Evolutionary conservation across 1,139 yeast species (phyloP), one percentile per base, ranked within the genome.

Genomic region (Yamadazyma triangularis): DNA sequence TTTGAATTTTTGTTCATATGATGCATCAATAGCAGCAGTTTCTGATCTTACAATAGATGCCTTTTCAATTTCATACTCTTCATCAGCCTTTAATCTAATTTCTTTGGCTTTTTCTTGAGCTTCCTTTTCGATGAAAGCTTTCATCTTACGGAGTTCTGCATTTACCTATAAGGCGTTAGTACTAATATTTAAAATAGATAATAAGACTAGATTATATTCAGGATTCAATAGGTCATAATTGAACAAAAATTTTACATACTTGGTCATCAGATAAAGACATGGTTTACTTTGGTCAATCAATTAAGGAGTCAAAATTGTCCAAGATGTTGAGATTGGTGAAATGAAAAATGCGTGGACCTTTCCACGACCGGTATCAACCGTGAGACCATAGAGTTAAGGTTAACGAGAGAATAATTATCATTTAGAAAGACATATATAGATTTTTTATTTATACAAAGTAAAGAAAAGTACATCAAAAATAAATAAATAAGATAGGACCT

Each of bases 61-160:
- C 70, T 91, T 93, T 61, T 91, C 98, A 52, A 91, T 88, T 62
- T 93, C 97, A 58, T 91, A 93, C 64, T 93, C 99, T 63, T 93
- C 98, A 57, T 93, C 95, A 25, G 97, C 96, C 71, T 91, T 93
- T 53, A 91, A 73, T 58, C 74, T 81, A 53, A 93, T 88, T 62
- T 93, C 99, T 62, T 85, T 86, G 43, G 98, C 96, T 70, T 93
- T 93, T 63, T 93, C 99, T 52, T 89, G 94, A 23, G 98, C 98
- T 69, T 93, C 99, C 76, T 89, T 89, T 68, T 83, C 86, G 73
- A 93, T 93, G 79, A 91, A 93, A 58, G 94, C 91, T 59, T 91
- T 95, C 96, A 93, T 91, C 72, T 91, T 91, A 62, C 82, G 80
- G 63, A 91, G 87, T 70, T 91, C 98, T 48, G 88, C 86, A 55